Conservation (phyloP, 306 rosid species). For the Cicer yamashitae region DNA sequence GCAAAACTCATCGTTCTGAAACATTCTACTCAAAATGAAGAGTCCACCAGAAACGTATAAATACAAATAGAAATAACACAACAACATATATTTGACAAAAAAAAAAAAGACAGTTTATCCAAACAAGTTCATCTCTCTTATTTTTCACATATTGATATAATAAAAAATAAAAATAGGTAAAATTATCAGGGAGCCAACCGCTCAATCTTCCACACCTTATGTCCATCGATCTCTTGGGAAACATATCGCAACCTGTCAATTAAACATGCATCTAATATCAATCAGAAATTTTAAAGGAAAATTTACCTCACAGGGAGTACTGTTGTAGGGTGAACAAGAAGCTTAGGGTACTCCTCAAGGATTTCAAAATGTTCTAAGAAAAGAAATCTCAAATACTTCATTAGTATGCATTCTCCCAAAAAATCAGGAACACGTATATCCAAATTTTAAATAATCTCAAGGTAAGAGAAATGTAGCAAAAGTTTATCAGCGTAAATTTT, state of each 20-base stretch:
- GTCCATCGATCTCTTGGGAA: slow-evolving; percentile 71
- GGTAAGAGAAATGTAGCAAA: not conserved
- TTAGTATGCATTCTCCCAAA: not conserved
- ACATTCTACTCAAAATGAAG: not conserved
- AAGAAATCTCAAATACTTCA: slow-evolving; percentile 12
- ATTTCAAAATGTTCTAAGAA: slow-evolving; percentile 23
- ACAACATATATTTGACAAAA: not conserved
- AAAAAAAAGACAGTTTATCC: not conserved
- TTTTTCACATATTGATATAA: slow-evolving; percentile 46
- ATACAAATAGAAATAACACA: not conserved
- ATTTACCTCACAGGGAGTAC: slow-evolving; percentile 21
- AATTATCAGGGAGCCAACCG: slow-evolving; percentile 87
- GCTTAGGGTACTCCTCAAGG: not conserved
- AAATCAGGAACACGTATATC: not conserved
- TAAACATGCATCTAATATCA: slow-evolving; percentile 43
- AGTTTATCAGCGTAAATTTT: not conserved
- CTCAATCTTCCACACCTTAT: slow-evolving; percentile 74
- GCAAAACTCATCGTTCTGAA: not conserved
- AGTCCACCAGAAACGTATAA: not conserved
- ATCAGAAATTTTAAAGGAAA: slow-evolving; percentile 22
- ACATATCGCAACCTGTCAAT: slow-evolving; percentile 80
- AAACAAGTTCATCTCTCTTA: slow-evolving; percentile 33
- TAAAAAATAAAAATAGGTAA: slow-evolving; percentile 3
- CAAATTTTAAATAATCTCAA: not conserved
- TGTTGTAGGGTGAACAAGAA: not conserved